Evolutionary conservation across 257 asterid genomes (phyloP), one percentile per base, ranked within the genome.

Genomic region (Nicotiana otophora): DNA sequence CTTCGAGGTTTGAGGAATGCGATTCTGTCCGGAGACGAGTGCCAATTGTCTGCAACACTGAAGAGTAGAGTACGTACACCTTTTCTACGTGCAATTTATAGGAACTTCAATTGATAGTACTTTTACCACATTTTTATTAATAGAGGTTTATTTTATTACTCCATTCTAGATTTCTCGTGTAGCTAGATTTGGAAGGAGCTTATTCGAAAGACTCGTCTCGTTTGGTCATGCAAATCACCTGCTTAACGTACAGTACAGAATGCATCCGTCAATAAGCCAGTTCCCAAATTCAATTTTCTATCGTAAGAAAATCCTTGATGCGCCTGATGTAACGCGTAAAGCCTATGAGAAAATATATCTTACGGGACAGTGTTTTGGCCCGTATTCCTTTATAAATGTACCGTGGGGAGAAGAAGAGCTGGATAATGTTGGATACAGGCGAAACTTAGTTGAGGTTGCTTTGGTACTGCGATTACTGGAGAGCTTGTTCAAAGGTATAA

Each of bases 371-470:
- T 87, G 89, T 88, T 93, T 86, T 80, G 95, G 94, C 54, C 89
- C 91, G 4, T 92, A 91, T 81, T 88, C 94, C 0, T 91, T 93
- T 80, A 91, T 93, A 54, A 87, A 89, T 84, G 74, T 93, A 19
- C 81, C 74, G 28, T 87, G 60, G 5, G 93, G 93, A 57, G 83
- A 39, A 82, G 96, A 91, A 82, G 94, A 93, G 78, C 7, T 64
- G 5, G 92, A 88, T 77, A 89, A 82, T 68, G 81, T 81, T 46
- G 88, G 92, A 20, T 90, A 85, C 53, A 92, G 92, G 26, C 74
- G 75, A 81, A 93, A 93, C 82, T 75, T 87, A 90, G 93, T 90
- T 64, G 96, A 93, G 87, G 96, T 88, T 31, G 96, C 91, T 14
- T 89, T 90, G 4, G 63, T 81, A 48, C 69, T 86, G 57, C 84